Conservation (phyloP, 371 early-diverging fungal species). For the Lichtheimia corymbifera region DNA sequence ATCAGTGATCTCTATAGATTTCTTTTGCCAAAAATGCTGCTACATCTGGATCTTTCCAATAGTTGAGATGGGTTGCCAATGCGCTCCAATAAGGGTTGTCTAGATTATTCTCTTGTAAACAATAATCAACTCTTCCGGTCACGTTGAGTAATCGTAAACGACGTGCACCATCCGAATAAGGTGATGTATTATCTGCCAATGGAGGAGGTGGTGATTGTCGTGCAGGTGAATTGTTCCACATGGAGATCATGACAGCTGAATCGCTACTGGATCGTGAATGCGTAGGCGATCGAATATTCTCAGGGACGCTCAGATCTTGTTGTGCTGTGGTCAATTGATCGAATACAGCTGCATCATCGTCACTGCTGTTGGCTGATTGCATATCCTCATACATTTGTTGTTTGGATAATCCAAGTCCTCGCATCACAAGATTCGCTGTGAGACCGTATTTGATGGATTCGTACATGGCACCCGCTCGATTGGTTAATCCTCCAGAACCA, state of each 20-base stretch:
- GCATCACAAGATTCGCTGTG: constrained; percentile 55
- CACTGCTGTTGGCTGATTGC: constrained; percentile 21
- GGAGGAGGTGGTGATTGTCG: constrained; percentile 29
- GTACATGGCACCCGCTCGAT: constrained; percentile 70
- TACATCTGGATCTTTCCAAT: constrained; percentile 78
- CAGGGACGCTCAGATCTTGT: too few relatives aligned
- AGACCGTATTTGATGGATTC: constrained; percentile 64
- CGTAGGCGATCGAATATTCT: too few relatives aligned
- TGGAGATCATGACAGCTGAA: constrained; percentile 16
- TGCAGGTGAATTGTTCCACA: not conserved
- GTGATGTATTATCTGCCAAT: constrained; percentile 11
- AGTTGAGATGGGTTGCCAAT: constrained; percentile 75
- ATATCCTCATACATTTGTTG: constrained; percentile 47
- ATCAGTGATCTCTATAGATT: constrained; percentile 33
- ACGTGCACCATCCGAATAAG: constrained; percentile 43
- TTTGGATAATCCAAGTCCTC: constrained; percentile 49
- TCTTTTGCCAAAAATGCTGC: constrained; percentile 62
- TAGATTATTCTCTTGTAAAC: constrained; percentile 76
- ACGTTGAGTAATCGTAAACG: constrained; percentile 62
- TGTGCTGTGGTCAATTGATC: constrained; percentile 2
- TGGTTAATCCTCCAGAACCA: constrained; percentile 75
- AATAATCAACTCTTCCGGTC: constrained; percentile 76
- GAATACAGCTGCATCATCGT: constrained; percentile 18
- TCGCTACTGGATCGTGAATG: constrained; percentile 34
- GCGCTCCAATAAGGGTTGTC: constrained; percentile 81